A percentile compares a stretch with the other conserved stretches of the same genome.
phyloP scores from a whole-genome alignment of 139 green algal genomes.

The Pseudopediastrum boryanum region DNA sequence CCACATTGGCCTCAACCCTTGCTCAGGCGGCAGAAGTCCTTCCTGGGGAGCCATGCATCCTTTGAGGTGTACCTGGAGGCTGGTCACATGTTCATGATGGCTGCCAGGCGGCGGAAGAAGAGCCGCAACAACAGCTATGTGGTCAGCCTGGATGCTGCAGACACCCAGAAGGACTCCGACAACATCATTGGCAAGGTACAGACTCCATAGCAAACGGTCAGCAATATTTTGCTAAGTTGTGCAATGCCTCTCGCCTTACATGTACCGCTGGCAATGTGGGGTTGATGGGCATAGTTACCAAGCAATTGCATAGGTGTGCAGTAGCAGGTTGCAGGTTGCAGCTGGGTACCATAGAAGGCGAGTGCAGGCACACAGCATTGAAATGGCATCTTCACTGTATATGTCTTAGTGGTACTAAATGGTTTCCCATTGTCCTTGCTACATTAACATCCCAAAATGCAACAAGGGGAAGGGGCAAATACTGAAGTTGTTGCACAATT shows the following conservation, averaged over 20 bases:
- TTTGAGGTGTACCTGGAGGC: conserved; percentile 72
- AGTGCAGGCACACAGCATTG: not conserved
- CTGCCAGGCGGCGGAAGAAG: conserved; percentile 87
- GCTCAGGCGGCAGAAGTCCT: not conserved
- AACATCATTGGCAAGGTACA: not conserved
- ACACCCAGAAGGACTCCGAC: not conserved
- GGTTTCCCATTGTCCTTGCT: too few relatives aligned
- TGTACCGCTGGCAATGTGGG: conserved; percentile 13
- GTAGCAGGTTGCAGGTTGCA: conserved; percentile 20
- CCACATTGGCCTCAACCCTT: not conserved
- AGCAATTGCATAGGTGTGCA: not conserved
- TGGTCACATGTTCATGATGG: conserved; percentile 76
- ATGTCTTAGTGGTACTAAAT: too few relatives aligned
- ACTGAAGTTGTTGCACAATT: conserved; percentile 1
- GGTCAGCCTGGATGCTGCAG: conserved; percentile 41
- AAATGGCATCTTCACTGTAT: conserved; percentile 3
- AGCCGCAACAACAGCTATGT: conserved; percentile 74
- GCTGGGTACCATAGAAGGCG: conserved; percentile 27
- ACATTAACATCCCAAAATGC: conserved; percentile 1
- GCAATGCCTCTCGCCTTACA: not conserved
- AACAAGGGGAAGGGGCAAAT: conserved; percentile 16
- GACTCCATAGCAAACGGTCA: not conserved
- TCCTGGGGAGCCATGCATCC: conserved; percentile 11
- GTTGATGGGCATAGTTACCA: not conserved
- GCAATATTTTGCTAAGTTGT: not conserved